Percentiles rank a stretch among this genome's conserved stretches.
Conservation (phyloP, 805 yeast species). For the Metahyphopichia silvanorum region DNA sequence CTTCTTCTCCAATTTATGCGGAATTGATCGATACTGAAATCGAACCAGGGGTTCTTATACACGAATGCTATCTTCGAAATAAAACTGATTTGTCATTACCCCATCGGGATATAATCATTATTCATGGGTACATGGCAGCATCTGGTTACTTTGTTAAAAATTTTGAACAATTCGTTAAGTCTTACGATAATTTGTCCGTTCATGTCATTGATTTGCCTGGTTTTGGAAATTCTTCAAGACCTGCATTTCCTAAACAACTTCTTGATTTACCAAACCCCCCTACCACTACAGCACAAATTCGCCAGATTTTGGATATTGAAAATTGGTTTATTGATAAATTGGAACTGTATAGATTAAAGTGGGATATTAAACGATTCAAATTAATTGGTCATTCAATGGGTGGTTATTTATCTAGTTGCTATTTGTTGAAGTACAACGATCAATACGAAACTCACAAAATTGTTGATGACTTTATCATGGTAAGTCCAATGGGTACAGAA, state of each 20-base stretch:
- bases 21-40: conserved; percentile 28
- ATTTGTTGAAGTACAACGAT: conserved; percentile 36
- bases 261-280: conserved; percentile 13
- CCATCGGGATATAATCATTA: conserved; percentile 24
- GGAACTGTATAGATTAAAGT: conserved; percentile 31
- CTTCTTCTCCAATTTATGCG: conserved; percentile 9
- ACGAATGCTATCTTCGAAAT: conserved; percentile 33
- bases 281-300: conserved; percentile 19
- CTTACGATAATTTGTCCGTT: conserved; percentile 28
- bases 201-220: conserved; percentile 43
- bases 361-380: conserved; percentile 22
- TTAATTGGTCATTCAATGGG: conserved; percentile 43
- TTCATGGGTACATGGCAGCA: conserved; percentile 47
- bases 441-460: conserved; percentile 9
- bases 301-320: conserved; percentile 31
- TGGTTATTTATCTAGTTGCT: conserved; percentile 37
- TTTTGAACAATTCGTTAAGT: conserved; percentile 26
- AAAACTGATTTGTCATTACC: conserved; percentile 12
- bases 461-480: conserved; percentile 23
- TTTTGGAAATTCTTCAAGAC: conserved; percentile 41
- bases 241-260: conserved; percentile 32
- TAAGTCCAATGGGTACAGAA: conserved; percentile 46
- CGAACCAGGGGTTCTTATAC: conserved; percentile 26
- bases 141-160: conserved; percentile 40
- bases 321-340: conserved; percentile 40